Conservation (phyloP, 164 flowering plant genomes). For the Euptelea pleiosperma region DNA sequence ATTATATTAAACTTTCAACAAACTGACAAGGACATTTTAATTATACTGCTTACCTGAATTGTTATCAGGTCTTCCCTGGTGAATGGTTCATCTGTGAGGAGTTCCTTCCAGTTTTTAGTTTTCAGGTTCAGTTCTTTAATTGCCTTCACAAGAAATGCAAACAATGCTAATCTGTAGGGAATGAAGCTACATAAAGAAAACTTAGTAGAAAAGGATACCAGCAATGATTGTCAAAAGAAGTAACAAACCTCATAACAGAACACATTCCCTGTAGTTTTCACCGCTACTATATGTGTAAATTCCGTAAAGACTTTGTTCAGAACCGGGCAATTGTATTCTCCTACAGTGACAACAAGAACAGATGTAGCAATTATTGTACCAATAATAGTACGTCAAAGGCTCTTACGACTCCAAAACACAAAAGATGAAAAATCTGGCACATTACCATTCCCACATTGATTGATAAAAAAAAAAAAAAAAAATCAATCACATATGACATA, state of each 20-base stretch:
- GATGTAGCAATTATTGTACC: neutral
- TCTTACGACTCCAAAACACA: neutral
- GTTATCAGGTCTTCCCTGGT: slow-evolving; percentile 77
- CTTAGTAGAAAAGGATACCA: neutral
- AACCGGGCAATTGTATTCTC: slow-evolving; percentile 94
- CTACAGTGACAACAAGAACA: slow-evolving; percentile 32
- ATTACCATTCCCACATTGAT: neutral
- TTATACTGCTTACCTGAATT: slow-evolving; percentile 59
- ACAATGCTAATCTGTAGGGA: neutral
- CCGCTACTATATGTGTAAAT: slow-evolving; percentile 93
- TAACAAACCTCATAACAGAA: slow-evolving; percentile 85
- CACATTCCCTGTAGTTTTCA: slow-evolving; percentile 93
- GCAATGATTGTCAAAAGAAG: slow-evolving; percentile 5
- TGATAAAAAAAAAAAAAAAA: neutral
- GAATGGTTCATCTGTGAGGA: slow-evolving; percentile 93
- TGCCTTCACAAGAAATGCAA: slow-evolving; percentile 46
- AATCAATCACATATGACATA: no score
- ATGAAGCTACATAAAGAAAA: slow-evolving; percentile 3
- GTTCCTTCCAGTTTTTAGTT: slow-evolving; percentile 97
- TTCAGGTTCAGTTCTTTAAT: slow-evolving; percentile 87
- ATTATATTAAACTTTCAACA: neutral
- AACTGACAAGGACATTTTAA: slow-evolving; percentile 3
- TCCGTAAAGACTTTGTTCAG: slow-evolving; percentile 96
- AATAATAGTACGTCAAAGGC: neutral
- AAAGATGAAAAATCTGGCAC: neutral